These are phyloP conservation scores for Auricularia sp. DNA, from an alignment of 768 basidiomycete species.

Conservation along the genomic window DNA sequence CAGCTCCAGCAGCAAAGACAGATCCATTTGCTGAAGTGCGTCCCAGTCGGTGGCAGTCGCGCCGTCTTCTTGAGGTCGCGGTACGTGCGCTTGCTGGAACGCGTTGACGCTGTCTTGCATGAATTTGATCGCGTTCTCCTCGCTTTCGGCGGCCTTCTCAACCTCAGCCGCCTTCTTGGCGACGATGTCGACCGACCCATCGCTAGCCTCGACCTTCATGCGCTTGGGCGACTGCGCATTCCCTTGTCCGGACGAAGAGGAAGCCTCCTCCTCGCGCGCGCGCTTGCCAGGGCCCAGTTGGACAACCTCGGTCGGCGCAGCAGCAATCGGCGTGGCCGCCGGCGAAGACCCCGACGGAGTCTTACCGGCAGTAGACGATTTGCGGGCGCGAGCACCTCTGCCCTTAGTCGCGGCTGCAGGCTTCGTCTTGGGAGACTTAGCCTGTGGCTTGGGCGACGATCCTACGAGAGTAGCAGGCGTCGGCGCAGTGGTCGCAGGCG, in stretches of 20 bases:
- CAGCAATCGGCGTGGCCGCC: constrained; percentile 25
- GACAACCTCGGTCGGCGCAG: constrained; percentile 13
- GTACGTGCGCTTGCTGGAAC: constrained; percentile 47
- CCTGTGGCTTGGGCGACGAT: constrained; percentile 44
- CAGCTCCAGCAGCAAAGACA: constrained; percentile 53
- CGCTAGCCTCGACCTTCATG: constrained; percentile 24
- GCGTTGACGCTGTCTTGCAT: constrained; percentile 39
- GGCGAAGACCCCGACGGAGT: constrained; percentile 20
- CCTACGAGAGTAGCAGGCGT: constrained; percentile 6
- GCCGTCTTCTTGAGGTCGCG: constrained; percentile 24
- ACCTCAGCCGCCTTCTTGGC: constrained; percentile 30
- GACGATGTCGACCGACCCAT: constrained; percentile 46
- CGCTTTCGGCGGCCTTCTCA: constrained; percentile 50
- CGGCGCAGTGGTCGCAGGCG: constrained; percentile 4
- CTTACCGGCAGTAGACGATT: constrained; percentile 18
- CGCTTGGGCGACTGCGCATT: background rate
- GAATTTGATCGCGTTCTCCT: constrained; percentile 54
- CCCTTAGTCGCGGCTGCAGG: constrained; percentile 33
- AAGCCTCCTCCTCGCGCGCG: constrained; percentile 41
- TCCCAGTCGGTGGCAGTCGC: background rate
- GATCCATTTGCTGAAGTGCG: constrained; percentile 22
- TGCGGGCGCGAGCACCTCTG: constrained; percentile 18
- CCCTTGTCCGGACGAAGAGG: background rate
- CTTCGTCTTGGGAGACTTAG: constrained; percentile 64
- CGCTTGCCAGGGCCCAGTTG: constrained; percentile 27